These are phyloP conservation scores for Fraxinus sp. DNA, from an alignment of 305 asterid genomes.

Conservation along the genomic window DNA sequence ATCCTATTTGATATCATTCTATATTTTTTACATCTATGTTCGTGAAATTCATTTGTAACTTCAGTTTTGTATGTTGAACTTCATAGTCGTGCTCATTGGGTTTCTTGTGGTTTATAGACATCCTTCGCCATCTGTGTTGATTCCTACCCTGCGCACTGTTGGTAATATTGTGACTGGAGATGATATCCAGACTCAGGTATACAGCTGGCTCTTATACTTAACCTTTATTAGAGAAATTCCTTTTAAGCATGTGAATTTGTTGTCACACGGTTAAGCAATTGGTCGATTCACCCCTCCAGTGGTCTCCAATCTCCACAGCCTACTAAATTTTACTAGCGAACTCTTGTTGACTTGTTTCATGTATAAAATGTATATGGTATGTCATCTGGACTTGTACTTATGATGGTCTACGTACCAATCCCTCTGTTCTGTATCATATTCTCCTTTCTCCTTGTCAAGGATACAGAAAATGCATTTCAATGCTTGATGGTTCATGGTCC, in stretches of 20 bases:
- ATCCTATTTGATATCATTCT: not conserved
- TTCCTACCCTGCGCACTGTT: slow-evolving; percentile 54
- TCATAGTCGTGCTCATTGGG: not conserved
- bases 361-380: not conserved
- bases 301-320: not conserved
- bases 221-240: not conserved
- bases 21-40: not conserved
- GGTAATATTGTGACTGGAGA: slow-evolving; percentile 62
- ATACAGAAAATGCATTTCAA: not conserved
- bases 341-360: not conserved
- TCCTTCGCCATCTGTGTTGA: slow-evolving; percentile 54
- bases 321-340: not conserved
- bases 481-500: not conserved
- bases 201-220: not conserved
- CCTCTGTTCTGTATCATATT: not conserved
- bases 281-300: not conserved
- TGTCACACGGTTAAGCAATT: not conserved
- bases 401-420: not conserved
- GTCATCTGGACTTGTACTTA: not conserved
- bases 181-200: slow-evolving; percentile 59
- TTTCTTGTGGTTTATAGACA: slow-evolving; percentile 31
- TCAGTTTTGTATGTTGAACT: not conserved
- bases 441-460: not conserved
- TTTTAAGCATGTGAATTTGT: not conserved
- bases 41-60: not conserved